Conservation (phyloP, 2,329 filamentous ascomycete species). For the Eutypa lata region DNA sequence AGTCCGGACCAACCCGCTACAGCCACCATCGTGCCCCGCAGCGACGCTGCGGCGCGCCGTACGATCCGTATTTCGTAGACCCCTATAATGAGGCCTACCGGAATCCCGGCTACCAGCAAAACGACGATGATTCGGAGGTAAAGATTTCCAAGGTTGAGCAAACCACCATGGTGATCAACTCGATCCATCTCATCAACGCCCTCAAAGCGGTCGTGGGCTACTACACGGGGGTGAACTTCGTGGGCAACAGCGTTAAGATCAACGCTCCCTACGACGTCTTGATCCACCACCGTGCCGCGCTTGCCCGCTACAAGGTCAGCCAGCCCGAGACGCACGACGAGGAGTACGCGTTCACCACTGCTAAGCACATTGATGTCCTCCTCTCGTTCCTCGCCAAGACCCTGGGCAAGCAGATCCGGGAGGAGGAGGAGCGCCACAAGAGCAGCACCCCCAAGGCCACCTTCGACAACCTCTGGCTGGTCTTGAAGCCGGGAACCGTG, state of each 20-base stretch:
- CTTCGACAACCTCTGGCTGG: constrained; percentile 44
- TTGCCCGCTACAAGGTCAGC: constrained; percentile 38
- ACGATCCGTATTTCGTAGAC: constrained; percentile 21
- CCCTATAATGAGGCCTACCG: constrained; percentile 19
- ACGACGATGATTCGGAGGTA: constrained; percentile 17
- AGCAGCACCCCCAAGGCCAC: constrained; percentile 38
- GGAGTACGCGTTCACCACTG: constrained; percentile 39
- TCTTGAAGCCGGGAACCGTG: constrained; percentile 43
- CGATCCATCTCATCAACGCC: constrained; percentile 42
- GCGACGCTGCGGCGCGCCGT: constrained; percentile 4
- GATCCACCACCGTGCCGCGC: constrained; percentile 41
- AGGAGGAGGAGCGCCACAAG: constrained; percentile 39
- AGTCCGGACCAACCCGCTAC: neutral
- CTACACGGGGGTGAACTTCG: constrained; percentile 40
- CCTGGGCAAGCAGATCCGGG: constrained; percentile 32
- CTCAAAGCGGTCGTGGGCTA: constrained; percentile 46
- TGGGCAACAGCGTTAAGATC: constrained; percentile 35
- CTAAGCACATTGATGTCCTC: constrained; percentile 43
- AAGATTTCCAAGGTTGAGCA: constrained; percentile 26
- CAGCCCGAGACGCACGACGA: constrained; percentile 39
- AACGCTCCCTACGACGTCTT: constrained; percentile 46
- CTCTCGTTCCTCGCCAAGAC: constrained; percentile 40
- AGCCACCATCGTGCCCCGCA: neutral
- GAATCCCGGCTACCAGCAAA: neutral
- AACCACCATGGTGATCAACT: constrained; percentile 43